These are phyloP conservation scores for Ustilago trichophora DNA, from an alignment of 1,284 basidiomycete species.

Conservation along the genomic window DNA sequence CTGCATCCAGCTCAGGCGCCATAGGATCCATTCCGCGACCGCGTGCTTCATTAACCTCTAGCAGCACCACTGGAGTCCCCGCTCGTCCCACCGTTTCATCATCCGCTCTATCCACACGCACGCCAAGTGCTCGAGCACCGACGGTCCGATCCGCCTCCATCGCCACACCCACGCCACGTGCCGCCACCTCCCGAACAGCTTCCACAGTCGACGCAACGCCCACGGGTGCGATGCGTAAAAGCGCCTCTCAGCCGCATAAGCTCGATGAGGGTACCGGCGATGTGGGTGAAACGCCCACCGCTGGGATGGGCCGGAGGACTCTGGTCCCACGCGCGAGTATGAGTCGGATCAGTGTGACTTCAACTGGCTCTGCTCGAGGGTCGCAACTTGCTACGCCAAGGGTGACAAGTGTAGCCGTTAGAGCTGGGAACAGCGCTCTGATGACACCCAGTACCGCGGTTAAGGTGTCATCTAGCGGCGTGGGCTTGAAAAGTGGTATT, in stretches of 20 bases:
- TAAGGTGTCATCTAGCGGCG: conserved; percentile 1
- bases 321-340: conserved; percentile 32
- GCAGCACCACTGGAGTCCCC: neutral
- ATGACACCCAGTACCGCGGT: neutral
- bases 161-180: conserved; percentile 13
- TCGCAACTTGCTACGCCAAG: conserved; percentile 4
- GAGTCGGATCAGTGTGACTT: conserved; percentile 19
- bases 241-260: conserved; percentile 33
- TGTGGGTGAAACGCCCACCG: conserved; percentile 4
- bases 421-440: neutral
- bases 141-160: conserved; percentile 22
- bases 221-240: conserved; percentile 17
- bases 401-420: neutral
- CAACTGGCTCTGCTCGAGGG: no score
- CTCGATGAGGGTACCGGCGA: conserved; percentile 10
- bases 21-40: conserved; percentile 14
- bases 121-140: conserved; percentile 4
- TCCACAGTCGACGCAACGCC: conserved; percentile 13
- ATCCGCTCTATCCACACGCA: neutral
- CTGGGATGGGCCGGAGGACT: conserved; percentile 3
- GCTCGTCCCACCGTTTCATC: neutral
- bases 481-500: neutral
- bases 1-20: neutral
- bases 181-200: neutral
- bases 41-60: conserved; percentile 21